Evolutionary conservation across 192 early-diverging fungal species (phyloP).

Genomic region (Chytriomyces hyalinus): DNA sequence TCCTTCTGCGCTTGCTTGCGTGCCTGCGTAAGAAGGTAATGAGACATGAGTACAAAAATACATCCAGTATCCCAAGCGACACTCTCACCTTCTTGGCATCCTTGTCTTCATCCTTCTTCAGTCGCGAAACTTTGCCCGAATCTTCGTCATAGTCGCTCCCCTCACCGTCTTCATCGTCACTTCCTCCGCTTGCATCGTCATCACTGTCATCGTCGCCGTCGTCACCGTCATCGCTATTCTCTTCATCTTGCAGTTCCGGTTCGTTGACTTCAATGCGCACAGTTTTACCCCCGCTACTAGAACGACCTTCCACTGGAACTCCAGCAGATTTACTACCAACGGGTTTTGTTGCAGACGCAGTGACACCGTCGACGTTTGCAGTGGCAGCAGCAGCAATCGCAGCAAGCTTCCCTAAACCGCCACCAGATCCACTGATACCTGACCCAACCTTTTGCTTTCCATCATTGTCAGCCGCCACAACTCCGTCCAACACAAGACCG

Average conservation of each 20-base stretch:
- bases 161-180: slow-evolving; percentile 34
- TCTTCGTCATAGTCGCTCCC: slow-evolving; percentile 53
- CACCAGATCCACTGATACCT: not conserved
- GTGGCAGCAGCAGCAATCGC: not conserved
- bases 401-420: not conserved
- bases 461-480: not conserved
- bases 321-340: not conserved
- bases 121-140: slow-evolving; percentile 47
- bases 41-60: not conserved
- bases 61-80: not conserved
- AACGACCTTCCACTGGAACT: not conserved
- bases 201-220: slow-evolving; percentile 40
- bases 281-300: not conserved
- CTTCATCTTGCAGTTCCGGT: not conserved
- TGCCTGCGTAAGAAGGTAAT: slow-evolving; percentile 45
- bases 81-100: slow-evolving; percentile 77
- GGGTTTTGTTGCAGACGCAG: not conserved
- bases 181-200: slow-evolving; percentile 44
- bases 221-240: slow-evolving; percentile 33
- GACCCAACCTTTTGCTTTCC: not conserved
- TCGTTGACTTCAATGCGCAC: not conserved
- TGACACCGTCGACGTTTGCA: not conserved
- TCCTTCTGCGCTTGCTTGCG: slow-evolving; percentile 89
- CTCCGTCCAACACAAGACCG: slow-evolving; percentile 16
- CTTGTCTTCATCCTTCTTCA: slow-evolving; percentile 85